Evolutionary conservation across 805 yeast species (phyloP).

Genomic region (Yarrowia yakushimensis): DNA sequence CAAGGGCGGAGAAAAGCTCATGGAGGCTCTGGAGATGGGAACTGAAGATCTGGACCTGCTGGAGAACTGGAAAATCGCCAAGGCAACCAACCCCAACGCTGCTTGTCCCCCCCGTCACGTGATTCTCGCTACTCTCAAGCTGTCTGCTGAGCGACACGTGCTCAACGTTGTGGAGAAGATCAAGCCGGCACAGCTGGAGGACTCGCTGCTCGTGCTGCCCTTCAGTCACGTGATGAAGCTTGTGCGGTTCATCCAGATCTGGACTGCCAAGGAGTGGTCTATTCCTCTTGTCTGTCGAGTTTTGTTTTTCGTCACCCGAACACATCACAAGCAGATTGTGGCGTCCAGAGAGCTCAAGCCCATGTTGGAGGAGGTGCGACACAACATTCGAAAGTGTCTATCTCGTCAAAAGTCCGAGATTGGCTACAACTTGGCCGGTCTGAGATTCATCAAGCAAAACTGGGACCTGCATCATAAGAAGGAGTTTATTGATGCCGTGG

Average conservation of each 20-base stretch:
- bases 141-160: conserved; percentile 74
- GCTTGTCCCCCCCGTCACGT: conserved; percentile 64
- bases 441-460: conserved; percentile 66
- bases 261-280: conserved; percentile 55
- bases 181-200: conserved; percentile 83
- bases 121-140: conserved; percentile 66
- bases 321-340: conserved; percentile 76
- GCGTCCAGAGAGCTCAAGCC: conserved; percentile 48
- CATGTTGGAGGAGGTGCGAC: conserved; percentile 61
- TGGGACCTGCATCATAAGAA: conserved; percentile 75
- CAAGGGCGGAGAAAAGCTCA: conserved; percentile 88
- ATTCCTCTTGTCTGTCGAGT: conserved; percentile 68
- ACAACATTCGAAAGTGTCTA: conserved; percentile 57
- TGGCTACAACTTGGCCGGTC: conserved; percentile 83
- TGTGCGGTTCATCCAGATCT: conserved; percentile 67
- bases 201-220: conserved; percentile 86
- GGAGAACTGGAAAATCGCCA: conserved; percentile 48
- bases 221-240: conserved; percentile 75
- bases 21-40: conserved; percentile 89
- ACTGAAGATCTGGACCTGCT: conserved; percentile 59
- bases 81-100: conserved; percentile 44
- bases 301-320: conserved; percentile 66
- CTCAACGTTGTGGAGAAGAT: conserved; percentile 67
- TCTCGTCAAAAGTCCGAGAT: conserved; percentile 52
- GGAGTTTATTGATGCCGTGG: conserved; percentile 68